Conservation (phyloP, 306 rosid genomes). For the Luffa aegyptiaca region DNA sequence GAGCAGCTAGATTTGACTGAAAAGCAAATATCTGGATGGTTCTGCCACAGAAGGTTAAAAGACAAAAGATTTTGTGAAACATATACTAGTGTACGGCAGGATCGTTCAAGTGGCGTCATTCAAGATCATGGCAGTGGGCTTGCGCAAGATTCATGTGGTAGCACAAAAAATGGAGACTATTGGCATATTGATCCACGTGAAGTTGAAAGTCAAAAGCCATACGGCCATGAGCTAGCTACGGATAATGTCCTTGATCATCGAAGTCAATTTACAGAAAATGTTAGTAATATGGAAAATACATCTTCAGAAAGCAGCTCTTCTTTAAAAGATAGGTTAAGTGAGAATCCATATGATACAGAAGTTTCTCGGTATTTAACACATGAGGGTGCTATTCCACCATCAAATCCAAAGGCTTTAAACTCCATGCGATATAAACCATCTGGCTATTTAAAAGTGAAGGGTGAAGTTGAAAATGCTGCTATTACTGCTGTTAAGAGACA, state of each 20-base stretch:
- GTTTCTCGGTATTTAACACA: conserved; percentile 47
- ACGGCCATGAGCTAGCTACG: conserved; percentile 42
- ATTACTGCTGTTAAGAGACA: conserved; percentile 93
- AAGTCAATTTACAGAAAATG: conserved; percentile 39
- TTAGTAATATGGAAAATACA: conserved; percentile 50
- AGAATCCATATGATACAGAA: conserved; percentile 50
- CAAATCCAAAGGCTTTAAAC: conserved; percentile 38
- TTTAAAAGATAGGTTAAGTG: conserved; percentile 56
- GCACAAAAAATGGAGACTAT: conserved; percentile 81
- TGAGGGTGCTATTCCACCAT: conserved; percentile 46
- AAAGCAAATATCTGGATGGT: conserved; percentile 98
- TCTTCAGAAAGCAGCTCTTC: conserved; percentile 89
- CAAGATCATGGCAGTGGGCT: conserved; percentile 93
- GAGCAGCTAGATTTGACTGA: conserved; percentile 72
- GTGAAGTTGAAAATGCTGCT: conserved; percentile 95
- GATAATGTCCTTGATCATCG: conserved; percentile 38
- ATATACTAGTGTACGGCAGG: conserved; percentile 62
- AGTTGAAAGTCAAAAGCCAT: conserved; percentile 78
- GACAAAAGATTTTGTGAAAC: conserved; percentile 73
- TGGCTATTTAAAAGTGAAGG: conserved; percentile 92
- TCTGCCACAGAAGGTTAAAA: conserved; percentile 95
- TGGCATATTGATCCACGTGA: conserved; percentile 75
- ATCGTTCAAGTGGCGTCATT: conserved; percentile 79
- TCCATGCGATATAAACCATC: conserved; percentile 69
- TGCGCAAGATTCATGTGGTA: conserved; percentile 97